Evolutionary conservation across 805 yeast genomes (phyloP).

Genomic region (Candida silvatica): DNA sequence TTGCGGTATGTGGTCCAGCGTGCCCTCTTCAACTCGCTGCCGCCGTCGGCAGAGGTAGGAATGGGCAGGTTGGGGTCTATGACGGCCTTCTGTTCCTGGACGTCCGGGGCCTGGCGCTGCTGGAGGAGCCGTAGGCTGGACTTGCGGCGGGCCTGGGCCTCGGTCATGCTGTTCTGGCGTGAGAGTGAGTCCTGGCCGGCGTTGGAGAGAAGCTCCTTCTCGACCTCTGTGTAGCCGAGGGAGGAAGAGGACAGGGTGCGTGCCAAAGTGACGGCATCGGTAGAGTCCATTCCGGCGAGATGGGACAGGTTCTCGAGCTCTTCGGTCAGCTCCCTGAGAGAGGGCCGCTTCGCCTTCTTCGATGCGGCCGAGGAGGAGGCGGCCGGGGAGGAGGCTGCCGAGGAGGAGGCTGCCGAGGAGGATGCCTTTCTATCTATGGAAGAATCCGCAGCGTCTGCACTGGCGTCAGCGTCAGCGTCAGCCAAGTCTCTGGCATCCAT

Average conservation of each 20-base stretch:
- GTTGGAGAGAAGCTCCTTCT: slow-evolving; percentile 31
- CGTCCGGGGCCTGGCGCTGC: neutral
- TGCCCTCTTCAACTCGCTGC: slow-evolving; percentile 30
- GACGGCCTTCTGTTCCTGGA: neutral
- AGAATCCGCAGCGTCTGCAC: neutral
- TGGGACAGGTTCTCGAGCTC: slow-evolving; percentile 71
- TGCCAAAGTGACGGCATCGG: slow-evolving; percentile 78
- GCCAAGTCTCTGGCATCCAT: neutral
- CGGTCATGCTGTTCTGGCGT: neutral
- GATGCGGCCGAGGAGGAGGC: slow-evolving; percentile 5
- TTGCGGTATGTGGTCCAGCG: slow-evolving; percentile 43
- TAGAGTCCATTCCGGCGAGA: slow-evolving; percentile 68
- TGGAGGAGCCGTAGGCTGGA: neutral
- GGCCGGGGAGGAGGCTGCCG: neutral
- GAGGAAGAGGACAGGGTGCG: slow-evolving; percentile 68
- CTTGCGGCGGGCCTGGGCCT: neutral
- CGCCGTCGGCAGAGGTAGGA: slow-evolving; percentile 11
- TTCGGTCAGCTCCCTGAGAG: slow-evolving; percentile 60
- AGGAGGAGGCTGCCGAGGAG: neutral
- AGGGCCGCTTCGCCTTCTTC: slow-evolving; percentile 33
- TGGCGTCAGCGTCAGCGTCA: slow-evolving; percentile 2
- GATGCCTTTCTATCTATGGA: neutral
- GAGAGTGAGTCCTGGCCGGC: slow-evolving; percentile 2
- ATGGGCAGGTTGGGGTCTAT: neutral
- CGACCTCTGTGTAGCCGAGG: slow-evolving; percentile 47